These are phyloP conservation scores for Cercophora samala DNA, from an alignment of 495 filamentous ascomycete genomes.

Conservation along the genomic window DNA sequence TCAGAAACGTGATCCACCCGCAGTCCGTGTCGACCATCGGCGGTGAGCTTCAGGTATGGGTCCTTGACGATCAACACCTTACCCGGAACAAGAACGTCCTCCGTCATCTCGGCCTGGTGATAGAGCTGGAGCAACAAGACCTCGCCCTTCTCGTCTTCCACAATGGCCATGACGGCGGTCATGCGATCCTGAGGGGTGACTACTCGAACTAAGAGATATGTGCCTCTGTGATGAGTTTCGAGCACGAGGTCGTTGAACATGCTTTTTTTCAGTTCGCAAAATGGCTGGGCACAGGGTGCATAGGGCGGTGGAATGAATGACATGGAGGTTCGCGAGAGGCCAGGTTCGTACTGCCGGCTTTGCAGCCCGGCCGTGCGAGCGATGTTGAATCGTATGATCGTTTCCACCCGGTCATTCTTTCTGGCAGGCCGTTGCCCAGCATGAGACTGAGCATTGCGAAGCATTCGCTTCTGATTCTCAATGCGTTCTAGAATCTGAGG, in stretches of 20 bases:
- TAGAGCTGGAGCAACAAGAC: conserved; percentile 43
- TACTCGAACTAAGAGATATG: conserved; percentile 39
- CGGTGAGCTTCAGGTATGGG: conserved; percentile 46
- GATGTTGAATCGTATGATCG: neutral
- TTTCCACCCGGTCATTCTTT: neutral
- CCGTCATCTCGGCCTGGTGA: conserved; percentile 35
- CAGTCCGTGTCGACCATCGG: conserved; percentile 39
- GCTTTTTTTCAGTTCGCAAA: conserved; percentile 9
- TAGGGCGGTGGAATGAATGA: neutral
- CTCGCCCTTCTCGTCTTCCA: conserved; percentile 47
- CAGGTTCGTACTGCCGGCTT: neutral
- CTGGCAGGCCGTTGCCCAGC: neutral
- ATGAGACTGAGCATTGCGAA: neutral
- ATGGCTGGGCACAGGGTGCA: neutral
- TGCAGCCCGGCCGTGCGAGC: neutral
- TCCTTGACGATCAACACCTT: conserved; percentile 49
- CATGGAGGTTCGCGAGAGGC: neutral
- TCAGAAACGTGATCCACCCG: conserved; percentile 47
- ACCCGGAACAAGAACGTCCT: conserved; percentile 16
- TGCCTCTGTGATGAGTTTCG: conserved; percentile 49
- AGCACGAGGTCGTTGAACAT: conserved; percentile 24
- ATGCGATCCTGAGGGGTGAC: conserved; percentile 37
- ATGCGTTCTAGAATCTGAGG: neutral
- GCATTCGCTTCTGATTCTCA: neutral
- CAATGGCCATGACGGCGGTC: conserved; percentile 40